Conservation (phyloP, 148 eudicot genomes). For the Silene conica region DNA sequence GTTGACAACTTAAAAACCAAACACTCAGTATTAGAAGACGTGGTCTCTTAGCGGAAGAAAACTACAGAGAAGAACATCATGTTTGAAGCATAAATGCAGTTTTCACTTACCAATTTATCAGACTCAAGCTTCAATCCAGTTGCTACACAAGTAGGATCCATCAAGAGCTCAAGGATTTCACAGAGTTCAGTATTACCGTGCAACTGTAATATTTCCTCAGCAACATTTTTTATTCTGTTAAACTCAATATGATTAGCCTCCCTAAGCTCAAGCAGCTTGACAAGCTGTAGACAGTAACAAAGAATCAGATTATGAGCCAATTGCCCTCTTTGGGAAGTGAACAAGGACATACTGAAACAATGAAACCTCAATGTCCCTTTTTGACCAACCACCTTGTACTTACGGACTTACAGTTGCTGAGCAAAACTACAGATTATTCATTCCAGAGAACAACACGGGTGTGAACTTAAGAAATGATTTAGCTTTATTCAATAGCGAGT, state of each 20-base stretch:
- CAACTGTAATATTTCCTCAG: conserved; percentile 73
- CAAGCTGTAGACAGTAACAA: conserved; percentile 60
- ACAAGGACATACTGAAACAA: background rate
- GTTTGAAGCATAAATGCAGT: conserved; percentile 1
- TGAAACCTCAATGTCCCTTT: too few species aligned
- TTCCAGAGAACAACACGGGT: too few species aligned
- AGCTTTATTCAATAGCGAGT: too few species aligned
- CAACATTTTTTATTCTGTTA: conserved; percentile 75
- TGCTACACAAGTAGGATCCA: conserved; percentile 91
- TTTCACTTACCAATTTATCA: conserved; percentile 69
- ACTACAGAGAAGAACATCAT: background rate
- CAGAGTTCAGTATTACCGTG: conserved; percentile 55
- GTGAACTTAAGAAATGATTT: too few species aligned
- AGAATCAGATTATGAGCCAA: conserved; percentile 7
- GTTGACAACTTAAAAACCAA: background rate
- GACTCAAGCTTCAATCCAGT: conserved; percentile 82
- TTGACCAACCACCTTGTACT: too few species aligned
- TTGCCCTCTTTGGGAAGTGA: conserved; percentile 3
- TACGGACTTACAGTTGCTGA: too few species aligned
- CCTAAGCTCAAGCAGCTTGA: conserved; percentile 92
- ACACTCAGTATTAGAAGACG: background rate
- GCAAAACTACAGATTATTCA: too few species aligned
- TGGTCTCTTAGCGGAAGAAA: background rate
- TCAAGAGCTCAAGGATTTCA: conserved; percentile 60
- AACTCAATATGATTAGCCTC: conserved; percentile 98